These are phyloP conservation scores for Gastrodia elata DNA, from an alignment of 106 monocot genomes.

Conservation along the genomic window DNA sequence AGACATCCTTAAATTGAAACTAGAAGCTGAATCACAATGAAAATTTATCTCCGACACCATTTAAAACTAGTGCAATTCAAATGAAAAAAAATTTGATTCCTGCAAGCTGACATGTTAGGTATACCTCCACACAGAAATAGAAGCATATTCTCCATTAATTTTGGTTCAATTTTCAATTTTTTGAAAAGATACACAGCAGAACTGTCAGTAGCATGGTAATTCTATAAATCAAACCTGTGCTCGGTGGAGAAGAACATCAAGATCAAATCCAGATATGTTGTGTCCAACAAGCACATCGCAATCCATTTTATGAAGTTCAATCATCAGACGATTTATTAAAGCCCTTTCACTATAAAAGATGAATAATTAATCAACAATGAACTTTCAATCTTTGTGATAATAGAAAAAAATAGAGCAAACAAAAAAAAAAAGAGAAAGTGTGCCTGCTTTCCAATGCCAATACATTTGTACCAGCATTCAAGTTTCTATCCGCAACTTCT, in stretches of 20 bases:
- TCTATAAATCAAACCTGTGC: constrained; percentile 51
- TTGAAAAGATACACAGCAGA: neutral
- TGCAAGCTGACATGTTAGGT: neutral
- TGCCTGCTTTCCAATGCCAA: constrained; percentile 72
- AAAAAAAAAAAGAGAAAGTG: neutral
- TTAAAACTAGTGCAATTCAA: neutral
- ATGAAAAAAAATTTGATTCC: neutral
- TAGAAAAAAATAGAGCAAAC: neutral
- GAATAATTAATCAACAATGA: neutral
- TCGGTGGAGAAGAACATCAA: constrained; percentile 94
- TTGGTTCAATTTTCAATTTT: neutral
- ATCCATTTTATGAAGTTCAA: constrained; percentile 84
- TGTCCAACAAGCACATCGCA: constrained; percentile 92
- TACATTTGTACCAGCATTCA: constrained; percentile 47
- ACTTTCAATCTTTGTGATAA: neutral
- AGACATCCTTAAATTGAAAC: neutral
- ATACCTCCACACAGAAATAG: neutral
- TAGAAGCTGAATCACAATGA: neutral
- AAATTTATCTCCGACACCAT: neutral
- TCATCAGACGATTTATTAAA: constrained; percentile 88
- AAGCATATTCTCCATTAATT: neutral
- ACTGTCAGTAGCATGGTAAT: neutral
- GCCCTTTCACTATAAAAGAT: constrained; percentile 73
- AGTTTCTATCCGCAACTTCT: constrained; percentile 58
- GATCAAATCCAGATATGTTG: constrained; percentile 97